phyloP scores from a whole-genome alignment of 2,329 filamentous ascomycete species.

The Aquanectria penicillioides region DNA sequence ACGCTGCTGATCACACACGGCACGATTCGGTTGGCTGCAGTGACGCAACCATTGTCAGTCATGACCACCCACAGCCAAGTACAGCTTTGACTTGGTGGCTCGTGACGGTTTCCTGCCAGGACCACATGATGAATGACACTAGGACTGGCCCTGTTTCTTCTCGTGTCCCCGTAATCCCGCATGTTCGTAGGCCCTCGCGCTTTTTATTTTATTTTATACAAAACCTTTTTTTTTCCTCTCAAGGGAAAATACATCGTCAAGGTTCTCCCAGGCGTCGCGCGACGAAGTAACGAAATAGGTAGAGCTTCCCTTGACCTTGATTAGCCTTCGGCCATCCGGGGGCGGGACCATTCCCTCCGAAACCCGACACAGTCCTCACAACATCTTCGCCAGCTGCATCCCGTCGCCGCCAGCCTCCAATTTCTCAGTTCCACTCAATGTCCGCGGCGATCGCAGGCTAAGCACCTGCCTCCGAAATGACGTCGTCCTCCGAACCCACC shows the following conservation, averaged over 20 bases:
- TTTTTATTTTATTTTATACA: too few relatives aligned
- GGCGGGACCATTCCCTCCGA: constrained; percentile 26
- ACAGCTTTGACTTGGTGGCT: constrained; percentile 22
- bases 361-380: constrained; percentile 18
- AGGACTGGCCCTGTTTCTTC: not conserved
- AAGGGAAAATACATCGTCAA: too few relatives aligned
- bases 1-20: constrained; percentile 26
- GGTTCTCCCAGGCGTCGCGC: too few relatives aligned
- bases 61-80: constrained; percentile 18
- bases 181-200: not conserved
- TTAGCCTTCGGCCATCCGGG: constrained; percentile 6
- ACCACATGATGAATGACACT: constrained; percentile 37
- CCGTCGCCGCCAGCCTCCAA: constrained; percentile 15
- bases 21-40: constrained; percentile 35
- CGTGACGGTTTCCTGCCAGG: constrained; percentile 30
- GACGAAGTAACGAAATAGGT: too few relatives aligned
- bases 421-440: constrained; percentile 4
- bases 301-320: not conserved
- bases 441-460: constrained; percentile 7
- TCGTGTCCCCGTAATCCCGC: not conserved
- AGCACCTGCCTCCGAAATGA: constrained; percentile 24
- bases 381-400: constrained; percentile 11
- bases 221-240: not conserved
- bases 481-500: constrained; percentile 22
- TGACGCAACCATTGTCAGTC: constrained; percentile 36